A percentile compares a stretch with the other conserved stretches of the same genome.
These are phyloP conservation scores for Colletotrichum spinosum DNA, from an alignment of 2,329 filamentous ascomycete genomes.

Conservation along the genomic window DNA sequence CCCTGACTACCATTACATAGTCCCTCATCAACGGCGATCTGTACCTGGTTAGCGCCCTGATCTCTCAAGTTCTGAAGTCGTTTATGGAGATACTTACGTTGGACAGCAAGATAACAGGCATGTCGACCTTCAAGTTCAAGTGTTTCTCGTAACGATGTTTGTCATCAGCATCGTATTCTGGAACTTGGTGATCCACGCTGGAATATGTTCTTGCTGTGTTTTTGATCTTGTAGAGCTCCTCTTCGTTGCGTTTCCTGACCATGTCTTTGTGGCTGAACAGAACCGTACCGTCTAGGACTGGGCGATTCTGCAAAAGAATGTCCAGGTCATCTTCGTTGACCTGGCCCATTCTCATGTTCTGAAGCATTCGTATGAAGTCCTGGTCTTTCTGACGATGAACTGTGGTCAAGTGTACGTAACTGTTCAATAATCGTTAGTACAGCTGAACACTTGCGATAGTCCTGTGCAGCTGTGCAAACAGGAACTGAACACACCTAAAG, in stretches of 20 bases:
- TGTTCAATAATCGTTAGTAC: neutral
- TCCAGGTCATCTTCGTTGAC: constrained; percentile 51
- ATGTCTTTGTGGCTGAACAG: neutral
- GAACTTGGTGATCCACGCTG: neutral
- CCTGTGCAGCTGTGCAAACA: neutral
- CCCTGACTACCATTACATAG: constrained; percentile 15
- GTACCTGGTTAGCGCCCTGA: neutral
- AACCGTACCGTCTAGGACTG: constrained; percentile 39
- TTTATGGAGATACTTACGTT: neutral
- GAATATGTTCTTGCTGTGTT: neutral
- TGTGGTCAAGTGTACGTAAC: constrained; percentile 61
- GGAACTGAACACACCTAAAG: constrained; percentile 50
- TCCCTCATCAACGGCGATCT: neutral
- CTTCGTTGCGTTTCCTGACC: neutral
- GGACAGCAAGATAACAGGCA: constrained; percentile 6
- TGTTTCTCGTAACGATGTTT: neutral
- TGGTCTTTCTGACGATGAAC: constrained; percentile 69
- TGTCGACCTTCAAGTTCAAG: neutral
- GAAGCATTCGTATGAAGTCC: constrained; percentile 65
- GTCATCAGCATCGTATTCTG: neutral
- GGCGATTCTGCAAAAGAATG: constrained; percentile 56
- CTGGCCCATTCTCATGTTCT: constrained; percentile 64
- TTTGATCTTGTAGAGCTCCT: neutral
- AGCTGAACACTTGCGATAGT: neutral
- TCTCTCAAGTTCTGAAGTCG: neutral